Evolutionary conservation across 2,329 filamentous ascomycete genomes (phyloP).

Genomic region (Cyanodermella asteris): DNA sequence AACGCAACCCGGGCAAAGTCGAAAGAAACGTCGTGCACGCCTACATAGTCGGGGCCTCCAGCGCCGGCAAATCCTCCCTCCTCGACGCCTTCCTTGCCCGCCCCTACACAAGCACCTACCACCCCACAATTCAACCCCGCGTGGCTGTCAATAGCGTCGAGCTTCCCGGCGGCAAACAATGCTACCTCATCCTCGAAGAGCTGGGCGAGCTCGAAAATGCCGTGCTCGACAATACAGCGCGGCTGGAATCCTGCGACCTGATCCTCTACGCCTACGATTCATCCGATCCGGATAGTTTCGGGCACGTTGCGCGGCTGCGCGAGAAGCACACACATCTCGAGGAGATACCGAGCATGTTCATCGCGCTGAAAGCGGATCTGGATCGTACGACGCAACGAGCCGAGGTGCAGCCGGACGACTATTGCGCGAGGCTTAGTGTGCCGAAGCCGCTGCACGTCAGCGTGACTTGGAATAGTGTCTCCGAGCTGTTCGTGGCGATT

Average conservation of each 20-base stretch:
- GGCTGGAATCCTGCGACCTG: constrained; percentile 80
- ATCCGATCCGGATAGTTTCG: constrained; percentile 86
- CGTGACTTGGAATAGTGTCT: constrained; percentile 82
- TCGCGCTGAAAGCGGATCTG: constrained; percentile 80
- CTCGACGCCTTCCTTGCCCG: constrained; percentile 80
- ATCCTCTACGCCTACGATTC: constrained; percentile 95
- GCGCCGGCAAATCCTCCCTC: constrained; percentile 76
- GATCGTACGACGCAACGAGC: constrained; percentile 94
- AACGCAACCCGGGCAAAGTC: constrained; percentile 60
- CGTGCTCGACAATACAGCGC: constrained; percentile 74
- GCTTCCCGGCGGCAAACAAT: constrained; percentile 85
- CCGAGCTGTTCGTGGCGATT: constrained; percentile 76
- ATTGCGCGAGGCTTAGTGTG: constrained; percentile 70
- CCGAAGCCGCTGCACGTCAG: constrained; percentile 81
- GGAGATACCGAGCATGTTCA: constrained; percentile 76
- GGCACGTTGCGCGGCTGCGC: constrained; percentile 66
- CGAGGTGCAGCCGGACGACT: constrained; percentile 77
- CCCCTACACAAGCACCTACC: constrained; percentile 64
- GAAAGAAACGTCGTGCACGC: constrained; percentile 89
- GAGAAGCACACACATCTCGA: constrained; percentile 63
- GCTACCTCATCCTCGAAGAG: constrained; percentile 88
- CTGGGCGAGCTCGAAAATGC: constrained; percentile 89
- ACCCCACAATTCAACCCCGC: constrained; percentile 84
- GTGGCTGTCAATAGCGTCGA: constrained; percentile 93
- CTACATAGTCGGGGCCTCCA: constrained; percentile 69